Percentiles rank a stretch among this genome's conserved stretches.
Conservation (phyloP, 805 yeast species). For the Kodamaea lidongshanica region DNA sequence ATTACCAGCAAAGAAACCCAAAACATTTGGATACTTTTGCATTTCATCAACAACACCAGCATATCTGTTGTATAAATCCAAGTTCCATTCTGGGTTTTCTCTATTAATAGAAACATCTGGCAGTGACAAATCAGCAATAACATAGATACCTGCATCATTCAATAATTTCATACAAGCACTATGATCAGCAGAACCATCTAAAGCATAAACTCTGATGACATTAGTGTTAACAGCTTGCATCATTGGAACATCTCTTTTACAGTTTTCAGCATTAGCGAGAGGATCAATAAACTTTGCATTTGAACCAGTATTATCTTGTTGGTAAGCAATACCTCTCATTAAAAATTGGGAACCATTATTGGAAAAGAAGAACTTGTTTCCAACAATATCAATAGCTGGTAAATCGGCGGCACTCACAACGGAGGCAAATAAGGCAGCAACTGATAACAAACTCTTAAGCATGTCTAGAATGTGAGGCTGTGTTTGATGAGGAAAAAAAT, state of each 20-base stretch:
- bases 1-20: constrained; percentile 84
- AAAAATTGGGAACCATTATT: constrained; percentile 76
- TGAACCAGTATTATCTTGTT: constrained; percentile 53
- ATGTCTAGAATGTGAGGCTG: constrained; percentile 4
- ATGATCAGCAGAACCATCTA: constrained; percentile 61
- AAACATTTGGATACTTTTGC: constrained; percentile 61
- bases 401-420: constrained; percentile 14
- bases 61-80: constrained; percentile 60
- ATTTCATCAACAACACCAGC: constrained; percentile 62
- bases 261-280: constrained; percentile 52
- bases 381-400: constrained; percentile 65
- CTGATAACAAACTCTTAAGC: constrained; percentile 9
- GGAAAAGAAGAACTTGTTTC: constrained; percentile 71
- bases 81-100: constrained; percentile 55
- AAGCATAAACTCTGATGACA: constrained; percentile 70
- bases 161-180: constrained; percentile 60
- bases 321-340: constrained; percentile 77
- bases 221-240: constrained; percentile 58
- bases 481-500: constrained; percentile 3
- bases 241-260: constrained; percentile 72
- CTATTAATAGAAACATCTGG: constrained; percentile 62
- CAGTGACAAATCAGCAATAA: constrained; percentile 79
- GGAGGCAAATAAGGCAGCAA: constrained; percentile 10
- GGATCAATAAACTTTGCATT: constrained; percentile 60
- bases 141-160: constrained; percentile 83